Percentiles rank a stretch among this genome's conserved stretches.
These are phyloP conservation scores for Nicotiana tabacum DNA, from an alignment of 257 asterid genomes.

Conservation along the genomic window DNA sequence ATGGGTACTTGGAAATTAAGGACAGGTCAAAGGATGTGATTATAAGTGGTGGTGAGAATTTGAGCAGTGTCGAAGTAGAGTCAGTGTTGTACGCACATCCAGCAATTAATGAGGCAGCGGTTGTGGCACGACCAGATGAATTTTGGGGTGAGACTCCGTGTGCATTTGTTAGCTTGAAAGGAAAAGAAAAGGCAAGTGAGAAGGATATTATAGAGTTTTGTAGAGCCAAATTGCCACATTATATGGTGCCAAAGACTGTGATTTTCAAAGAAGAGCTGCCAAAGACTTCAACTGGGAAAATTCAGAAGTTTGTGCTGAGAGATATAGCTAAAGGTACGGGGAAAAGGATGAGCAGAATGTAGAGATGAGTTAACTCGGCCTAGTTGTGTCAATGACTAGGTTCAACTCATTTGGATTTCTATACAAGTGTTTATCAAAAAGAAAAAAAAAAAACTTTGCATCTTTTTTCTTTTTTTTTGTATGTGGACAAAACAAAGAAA, in stretches of 20 bases:
- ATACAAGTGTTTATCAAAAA: neutral
- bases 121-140: conserved; percentile 73
- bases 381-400: neutral
- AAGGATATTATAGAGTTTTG: conserved; percentile 49
- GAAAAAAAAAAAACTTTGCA: no score
- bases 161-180: conserved; percentile 66
- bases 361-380: conserved; percentile 10
- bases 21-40: conserved; percentile 81
- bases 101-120: conserved; percentile 79
- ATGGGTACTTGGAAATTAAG: conserved; percentile 67
- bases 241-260: conserved; percentile 69
- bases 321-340: conserved; percentile 53
- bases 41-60: conserved; percentile 75
- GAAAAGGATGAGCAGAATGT: conserved; percentile 28
- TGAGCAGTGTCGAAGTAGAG: conserved; percentile 87
- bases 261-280: conserved; percentile 62
- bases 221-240: conserved; percentile 46
- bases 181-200: conserved; percentile 36
- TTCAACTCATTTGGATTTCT: neutral
- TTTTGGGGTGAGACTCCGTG: conserved; percentile 89
- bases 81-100: conserved; percentile 63
- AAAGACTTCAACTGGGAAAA: conserved; percentile 76
- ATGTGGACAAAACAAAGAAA: neutral
- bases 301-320: conserved; percentile 60
- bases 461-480: neutral